Evolutionary conservation across 2,329 filamentous ascomycete genomes (phyloP), one percentile per base, ranked within the genome.

Genomic region (Ophiosphaerella korrae): DNA sequence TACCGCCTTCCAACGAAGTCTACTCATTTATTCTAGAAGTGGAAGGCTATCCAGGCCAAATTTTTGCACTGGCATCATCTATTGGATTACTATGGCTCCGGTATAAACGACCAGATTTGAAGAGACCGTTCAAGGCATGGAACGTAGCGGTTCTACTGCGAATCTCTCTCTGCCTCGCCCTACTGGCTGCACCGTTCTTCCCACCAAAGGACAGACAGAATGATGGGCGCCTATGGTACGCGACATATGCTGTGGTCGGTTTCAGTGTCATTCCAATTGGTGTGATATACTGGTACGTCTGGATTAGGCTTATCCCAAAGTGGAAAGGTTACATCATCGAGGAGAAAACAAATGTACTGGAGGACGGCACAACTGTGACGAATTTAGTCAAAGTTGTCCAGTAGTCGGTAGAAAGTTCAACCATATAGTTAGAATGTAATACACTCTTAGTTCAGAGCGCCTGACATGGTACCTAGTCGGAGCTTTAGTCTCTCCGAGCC

Each of bases 21-120:
- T 91, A 90, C 70, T 86, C 84, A 8, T 89, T 91, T 61, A 89
- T 90, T 24, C 74, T 89, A 0, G 86, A 90, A 40, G 84, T 90
- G 0, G 87, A 90, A 62, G 86, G 84, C 0, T 90, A 89, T 57
- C 82, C 86, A 0, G 84, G 78, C 0, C 84, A 88, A 50, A 75
- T 89, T 12, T 80, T 86, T 48, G 79, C 79, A 0, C 66, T 89
- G 1, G 82, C 84, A 0, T 74, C 84, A 0, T 82, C 82, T 0
- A 57, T 79, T 7, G 87, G 87, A 0, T 74, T 89, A 0, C 59
- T 89, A 0, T 80, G 83, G 70, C 75, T 91, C 5, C 81, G 88
- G 0, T 77, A 76, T 48, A 81, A 78, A 53, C 77, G 83, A 9
- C 85, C 86, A 1, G 80, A 87, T 44, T 74, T 88, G 0, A 77